Base-by-base conservation (phyloP, 2,329 filamentous ascomycete species). In the Exserohilum turcica region DNA sequence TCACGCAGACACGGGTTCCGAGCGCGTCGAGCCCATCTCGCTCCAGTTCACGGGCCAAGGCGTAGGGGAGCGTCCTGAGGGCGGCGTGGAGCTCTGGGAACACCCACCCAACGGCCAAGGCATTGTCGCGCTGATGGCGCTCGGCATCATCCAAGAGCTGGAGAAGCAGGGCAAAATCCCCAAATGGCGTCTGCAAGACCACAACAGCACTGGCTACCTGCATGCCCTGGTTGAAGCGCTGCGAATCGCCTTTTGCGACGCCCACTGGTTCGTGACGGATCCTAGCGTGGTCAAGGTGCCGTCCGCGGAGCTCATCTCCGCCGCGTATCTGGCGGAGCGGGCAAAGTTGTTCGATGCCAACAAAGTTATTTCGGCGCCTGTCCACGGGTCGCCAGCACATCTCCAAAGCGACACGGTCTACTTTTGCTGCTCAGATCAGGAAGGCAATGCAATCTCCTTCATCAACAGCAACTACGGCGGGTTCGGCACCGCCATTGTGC, bases 91-190 rank as follows among this genome's bases (percentile, higher is more conserved):
- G 68, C 79, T 99, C 0, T 97, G 93, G 93, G 94, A 99, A 70
- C 93, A 97, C 71, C 92, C 93, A 31, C 94, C 94, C 7, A 97
- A 97, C 66, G 92, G 94, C 0, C 94, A 97, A 76, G 94, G 94
- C 1, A 92, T 97, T 60, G 90, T 97, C 2, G 94, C 94, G 0
- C 79, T 97, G 28, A 96, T 97, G 88, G 90, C 94, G 0, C 80
- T 99, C 0, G 94, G 94, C 1, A 96, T 97, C 61, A 80, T 99
- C 43, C 87, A 97, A 72, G 86, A 92, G 70, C 82, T 97, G 1
- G 91, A 96, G 74, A 84, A 86, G 54, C 79, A 82, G 13, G 88
- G 88, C 33, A 86, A 86, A 65, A 91, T 97, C 54, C 86, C 88
- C 0, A 82, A 79, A 0, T 96, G 94, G 74, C 76, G 74, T 0